These are phyloP conservation scores for Fraxinus albicans DNA, from an alignment of 305 asterid species.

Conservation along the genomic window DNA sequence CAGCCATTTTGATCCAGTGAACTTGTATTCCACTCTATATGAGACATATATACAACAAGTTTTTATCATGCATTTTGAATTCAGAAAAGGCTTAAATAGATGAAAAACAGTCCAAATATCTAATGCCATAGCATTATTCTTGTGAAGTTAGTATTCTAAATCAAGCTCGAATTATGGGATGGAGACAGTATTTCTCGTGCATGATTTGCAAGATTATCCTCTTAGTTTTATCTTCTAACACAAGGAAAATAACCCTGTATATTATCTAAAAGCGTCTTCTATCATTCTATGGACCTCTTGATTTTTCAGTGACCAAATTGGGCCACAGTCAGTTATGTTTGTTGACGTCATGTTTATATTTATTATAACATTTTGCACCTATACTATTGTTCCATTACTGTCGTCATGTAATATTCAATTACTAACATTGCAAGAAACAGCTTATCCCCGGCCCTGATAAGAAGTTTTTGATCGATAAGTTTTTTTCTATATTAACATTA, in stretches of 20 bases:
- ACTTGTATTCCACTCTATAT: too few species aligned
- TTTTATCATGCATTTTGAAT: not conserved
- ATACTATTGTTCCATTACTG: not conserved
- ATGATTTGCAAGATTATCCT: not conserved
- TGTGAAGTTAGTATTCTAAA: not conserved
- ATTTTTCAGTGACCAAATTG: not conserved
- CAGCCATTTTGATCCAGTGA: too few species aligned
- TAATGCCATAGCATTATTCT: not conserved
- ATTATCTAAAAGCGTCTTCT: not conserved
- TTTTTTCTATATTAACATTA: not conserved
- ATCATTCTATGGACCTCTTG: not conserved
- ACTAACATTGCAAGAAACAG: not conserved
- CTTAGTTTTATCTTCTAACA: not conserved
- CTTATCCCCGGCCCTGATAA: conserved; percentile 2
- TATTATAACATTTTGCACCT: conserved; percentile 1
- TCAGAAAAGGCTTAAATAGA: not conserved
- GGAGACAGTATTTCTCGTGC: not conserved
- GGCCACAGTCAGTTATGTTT: not conserved
- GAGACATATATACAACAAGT: not conserved
- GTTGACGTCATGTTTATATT: not conserved
- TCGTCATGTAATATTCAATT: not conserved
- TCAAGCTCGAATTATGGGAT: not conserved
- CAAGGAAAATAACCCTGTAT: not conserved
- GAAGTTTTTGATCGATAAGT: not conserved
- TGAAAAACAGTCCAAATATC: not conserved